phyloP scores from a whole-genome alignment of 2,329 filamentous ascomycete species.

The Hymenoscyphus salicellus region DNA sequence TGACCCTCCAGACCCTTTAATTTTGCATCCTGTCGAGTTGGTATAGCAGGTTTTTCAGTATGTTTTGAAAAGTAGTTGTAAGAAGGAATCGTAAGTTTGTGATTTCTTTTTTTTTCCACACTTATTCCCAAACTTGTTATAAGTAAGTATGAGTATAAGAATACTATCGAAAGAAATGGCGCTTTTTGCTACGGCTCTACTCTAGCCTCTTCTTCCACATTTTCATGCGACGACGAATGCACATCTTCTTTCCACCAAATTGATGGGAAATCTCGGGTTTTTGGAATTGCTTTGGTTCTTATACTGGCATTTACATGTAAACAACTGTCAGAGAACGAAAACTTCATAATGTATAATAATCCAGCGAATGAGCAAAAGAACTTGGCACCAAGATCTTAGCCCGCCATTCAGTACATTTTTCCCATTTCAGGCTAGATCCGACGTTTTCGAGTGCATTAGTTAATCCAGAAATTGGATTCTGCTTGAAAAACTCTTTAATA shows the following conservation, averaged over 20 bases:
- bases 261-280: slow-evolving; percentile 3
- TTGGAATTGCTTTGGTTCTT: too few relatives aligned
- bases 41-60: slow-evolving; percentile 15
- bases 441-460: neutral
- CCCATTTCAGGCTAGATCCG: neutral
- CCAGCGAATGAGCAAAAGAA: too few relatives aligned
- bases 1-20: slow-evolving; percentile 24
- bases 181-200: neutral
- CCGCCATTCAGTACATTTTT: neutral
- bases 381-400: too few relatives aligned
- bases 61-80: slow-evolving; percentile 2
- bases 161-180: neutral
- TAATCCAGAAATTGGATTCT: neutral
- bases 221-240: slow-evolving; percentile 33
- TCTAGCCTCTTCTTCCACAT: slow-evolving; percentile 5
- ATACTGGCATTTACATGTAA: too few relatives aligned
- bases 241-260: slow-evolving; percentile 31
- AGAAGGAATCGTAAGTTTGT: slow-evolving; percentile 17
- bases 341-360: too few relatives aligned
- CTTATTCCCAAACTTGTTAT: neutral
- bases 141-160: too few relatives aligned
- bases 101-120: neutral
- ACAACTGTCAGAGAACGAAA: too few relatives aligned
- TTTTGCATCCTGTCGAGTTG: slow-evolving; percentile 12
- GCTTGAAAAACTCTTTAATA: neutral